A percentile compares a stretch with the other conserved stretches of the same genome.
These are phyloP conservation scores for Vitellaria paradoxa DNA, from an alignment of 179 eudicot species.

Conservation along the genomic window DNA sequence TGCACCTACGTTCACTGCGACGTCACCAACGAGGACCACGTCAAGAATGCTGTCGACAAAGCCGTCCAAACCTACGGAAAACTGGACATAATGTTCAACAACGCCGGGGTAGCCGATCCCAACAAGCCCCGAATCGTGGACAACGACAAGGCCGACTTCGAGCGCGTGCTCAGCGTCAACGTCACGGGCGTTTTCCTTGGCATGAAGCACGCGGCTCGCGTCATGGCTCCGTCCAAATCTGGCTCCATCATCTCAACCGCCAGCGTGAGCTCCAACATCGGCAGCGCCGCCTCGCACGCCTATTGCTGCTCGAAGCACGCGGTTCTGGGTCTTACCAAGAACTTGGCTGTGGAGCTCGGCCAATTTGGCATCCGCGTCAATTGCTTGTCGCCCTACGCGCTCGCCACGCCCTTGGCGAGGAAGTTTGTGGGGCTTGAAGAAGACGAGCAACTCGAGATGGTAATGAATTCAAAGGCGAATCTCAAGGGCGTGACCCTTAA, in stretches of 20 bases:
- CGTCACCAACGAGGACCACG: constrained; percentile 36
- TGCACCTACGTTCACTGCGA: constrained; percentile 39
- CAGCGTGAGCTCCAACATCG: constrained; percentile 20
- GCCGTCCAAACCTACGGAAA: constrained; percentile 35
- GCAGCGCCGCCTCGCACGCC: constrained; percentile 26
- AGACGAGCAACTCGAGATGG: neutral
- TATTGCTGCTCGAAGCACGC: constrained; percentile 41
- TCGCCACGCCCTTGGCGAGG: constrained; percentile 23
- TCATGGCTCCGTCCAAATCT: constrained; percentile 31
- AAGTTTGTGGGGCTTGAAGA: constrained; percentile 5
- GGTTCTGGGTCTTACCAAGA: constrained; percentile 32
- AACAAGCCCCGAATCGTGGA: constrained; percentile 21
- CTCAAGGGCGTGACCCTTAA: constrained; percentile 7
- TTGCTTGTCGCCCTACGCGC: constrained; percentile 35
- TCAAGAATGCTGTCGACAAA: constrained; percentile 33
- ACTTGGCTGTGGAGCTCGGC: constrained; percentile 39
- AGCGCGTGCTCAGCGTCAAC: constrained; percentile 29
- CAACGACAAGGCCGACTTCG: constrained; percentile 24
- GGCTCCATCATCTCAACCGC: constrained; percentile 36
- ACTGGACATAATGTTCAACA: constrained; percentile 52
- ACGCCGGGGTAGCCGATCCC: constrained; percentile 35
- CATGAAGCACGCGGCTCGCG: constrained; percentile 48
- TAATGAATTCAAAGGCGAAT: neutral
- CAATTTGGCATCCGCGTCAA: constrained; percentile 42
- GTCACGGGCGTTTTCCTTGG: constrained; percentile 37